Evolutionary conservation across 2,329 filamentous ascomycete species (phyloP), one percentile per base, ranked within the genome.

Genomic region (Teratosphaeria epicoccoides): DNA sequence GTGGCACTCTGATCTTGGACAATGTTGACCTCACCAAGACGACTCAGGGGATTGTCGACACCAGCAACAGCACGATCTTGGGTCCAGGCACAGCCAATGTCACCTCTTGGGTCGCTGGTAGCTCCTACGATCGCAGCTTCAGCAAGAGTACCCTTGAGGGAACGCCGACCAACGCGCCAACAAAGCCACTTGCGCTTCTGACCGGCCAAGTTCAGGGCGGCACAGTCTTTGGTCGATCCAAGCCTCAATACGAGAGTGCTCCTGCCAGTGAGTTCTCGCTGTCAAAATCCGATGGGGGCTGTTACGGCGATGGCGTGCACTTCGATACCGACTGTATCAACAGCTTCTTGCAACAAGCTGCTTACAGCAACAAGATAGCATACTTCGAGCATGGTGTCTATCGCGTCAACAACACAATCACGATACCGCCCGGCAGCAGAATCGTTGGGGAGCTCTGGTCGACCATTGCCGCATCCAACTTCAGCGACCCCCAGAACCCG

Each of bases 381-480:
- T 83, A 81, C 69, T 82, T 82, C 61, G 80, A 83, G 58, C 79
- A 83, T 59, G 81, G 81, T 52, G 76, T 78, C 23, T 84, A 84
- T 64, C 63, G 82, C 28, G 73, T 84, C 64, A 79, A 74, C 23
- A 71, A 77, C 54, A 84, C 81, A 4, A 69, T 84, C 63, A 75
- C 73, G 50, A 72, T 84, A 2, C 80, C 80, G 6, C 66, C 67
- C 33, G 69, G 68, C 53, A 82, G 91, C 73, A 86, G 84, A 71
- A 90, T 97, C 65, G 87, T 87, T 6, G 91, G 91, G 62, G 89
- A 96, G 71, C 83, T 94, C 66, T 95, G 88, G 87, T 85, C 91
- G 2, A 73, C 95, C 55, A 85, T 97, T 68, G 85, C 96, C 77
- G 90, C 88, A 24, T 80, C 71, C 28, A 76, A 57, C 57, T 97